Evolutionary conservation across 495 filamentous ascomycete genomes (phyloP), one percentile per base, ranked within the genome.

Genomic region (Penicillium fimorum): DNA sequence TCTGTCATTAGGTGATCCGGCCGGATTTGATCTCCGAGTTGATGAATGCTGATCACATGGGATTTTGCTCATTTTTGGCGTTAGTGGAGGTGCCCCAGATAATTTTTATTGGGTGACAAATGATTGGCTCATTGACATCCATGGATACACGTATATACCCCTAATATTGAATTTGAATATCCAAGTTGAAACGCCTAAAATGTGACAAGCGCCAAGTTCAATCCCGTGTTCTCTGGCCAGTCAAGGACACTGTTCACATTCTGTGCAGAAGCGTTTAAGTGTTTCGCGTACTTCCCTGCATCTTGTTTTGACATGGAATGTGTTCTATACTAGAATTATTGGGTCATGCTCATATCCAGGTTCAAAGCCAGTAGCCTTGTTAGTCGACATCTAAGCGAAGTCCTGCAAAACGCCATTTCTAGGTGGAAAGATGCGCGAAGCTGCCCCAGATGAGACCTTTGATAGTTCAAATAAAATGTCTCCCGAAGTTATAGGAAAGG

Each of bases 1-100:
- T 77, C 1, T 78, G 73, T 53, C 75, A 78, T 64, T 79, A 62
- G 56, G 33, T 33, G 37, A 32, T 10, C 11, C 1, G 27, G 47
- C 56, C 49, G 45, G 7, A 15, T 11, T 35, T 7, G 3, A 10
- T 44, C 15, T 20, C n/a, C 3, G 15, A 29, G 1, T 17, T 47
- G 15, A 18, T 13, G 12, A 47, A 17, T 33, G 25, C 5, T 32
- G 15, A 5, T 11, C 1, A 12, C 13, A 6, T 20, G 5, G 41
- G 17, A 5, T 27, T 25, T 43, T 22, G n/a, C n/a, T 17, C 7
- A 15, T 41, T 9, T 9, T 22, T 11, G 50, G 50, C 17, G n/a
- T 44, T 52, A 8, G 5, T 29, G 11, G 15, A 27, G 27, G 5
- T 13, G 11, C 18, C 9, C 12, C 10, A 2, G 20, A 6, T 6